Conservation (phyloP, 148 eudicot genomes). For the Polygonum aviculare region DNA sequence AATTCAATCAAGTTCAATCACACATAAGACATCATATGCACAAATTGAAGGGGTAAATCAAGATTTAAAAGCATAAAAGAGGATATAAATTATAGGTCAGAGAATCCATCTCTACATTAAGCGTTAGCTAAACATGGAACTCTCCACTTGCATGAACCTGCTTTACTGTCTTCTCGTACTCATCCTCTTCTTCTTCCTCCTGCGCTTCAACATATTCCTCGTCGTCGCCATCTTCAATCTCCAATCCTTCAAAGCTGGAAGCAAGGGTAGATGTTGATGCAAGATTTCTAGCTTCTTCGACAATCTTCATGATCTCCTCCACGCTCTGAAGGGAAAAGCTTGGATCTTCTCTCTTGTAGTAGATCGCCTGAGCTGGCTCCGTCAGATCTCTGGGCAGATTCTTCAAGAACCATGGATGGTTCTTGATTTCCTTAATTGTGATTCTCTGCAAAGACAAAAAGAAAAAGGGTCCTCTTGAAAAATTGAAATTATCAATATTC, state of each 20-base stretch:
- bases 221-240: conserved; percentile 20
- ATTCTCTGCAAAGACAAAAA: conserved; percentile 29
- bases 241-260: conserved; percentile 25
- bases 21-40: conserved; percentile 5
- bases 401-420: conserved; percentile 57
- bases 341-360: conserved; percentile 33
- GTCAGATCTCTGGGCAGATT: conserved; percentile 37
- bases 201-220: conserved; percentile 3
- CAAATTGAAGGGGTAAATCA: not conserved
- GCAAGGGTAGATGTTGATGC: conserved; percentile 28
- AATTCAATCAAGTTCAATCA: not conserved
- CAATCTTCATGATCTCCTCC: conserved; percentile 46
- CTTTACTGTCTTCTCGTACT: conserved; percentile 14
- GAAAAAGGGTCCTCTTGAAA: not conserved
- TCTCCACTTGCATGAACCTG: conserved; percentile 14
- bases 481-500: not conserved
- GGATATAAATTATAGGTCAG: not conserved
- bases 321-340: conserved; percentile 32
- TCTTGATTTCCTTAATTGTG: conserved; percentile 38
- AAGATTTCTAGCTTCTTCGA: conserved; percentile 31
- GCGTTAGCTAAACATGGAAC: not conserved
- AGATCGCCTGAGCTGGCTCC: conserved; percentile 32
- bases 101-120: not conserved
- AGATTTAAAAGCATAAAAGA: not conserved
- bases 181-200: conserved; percentile 31